phyloP scores from a whole-genome alignment of 2,329 filamentous ascomycete genomes.

The Ophiobolus disseminans region DNA sequence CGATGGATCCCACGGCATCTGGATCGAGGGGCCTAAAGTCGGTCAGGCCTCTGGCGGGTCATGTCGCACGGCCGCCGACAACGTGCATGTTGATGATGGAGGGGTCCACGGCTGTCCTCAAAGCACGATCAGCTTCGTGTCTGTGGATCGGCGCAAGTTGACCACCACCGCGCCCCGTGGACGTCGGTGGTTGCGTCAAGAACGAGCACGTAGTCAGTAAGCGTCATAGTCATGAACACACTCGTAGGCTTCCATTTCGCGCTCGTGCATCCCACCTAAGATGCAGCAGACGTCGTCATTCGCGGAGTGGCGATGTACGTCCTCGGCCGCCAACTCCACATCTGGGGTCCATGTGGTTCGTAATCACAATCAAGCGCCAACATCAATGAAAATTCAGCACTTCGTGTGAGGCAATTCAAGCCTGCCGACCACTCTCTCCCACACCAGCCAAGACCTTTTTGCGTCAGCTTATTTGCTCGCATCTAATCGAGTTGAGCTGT shows the following conservation, averaged over 20 bases:
- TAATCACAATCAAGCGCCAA: constrained; percentile 29
- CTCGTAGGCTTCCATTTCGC: constrained; percentile 1
- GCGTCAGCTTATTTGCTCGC: constrained; percentile 6
- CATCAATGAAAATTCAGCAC: constrained; percentile 12
- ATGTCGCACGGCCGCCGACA: constrained; percentile 20
- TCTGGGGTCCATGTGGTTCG: no score
- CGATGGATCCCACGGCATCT: constrained; percentile 24
- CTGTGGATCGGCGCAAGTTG: constrained; percentile 18
- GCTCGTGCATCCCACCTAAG: constrained; percentile 19
- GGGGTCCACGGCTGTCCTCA: constrained; percentile 9
- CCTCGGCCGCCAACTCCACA: constrained; percentile 20
- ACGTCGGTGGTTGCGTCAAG: constrained; percentile 12
- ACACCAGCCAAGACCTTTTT: constrained; percentile 10
- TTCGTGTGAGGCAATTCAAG: constrained; percentile 20
- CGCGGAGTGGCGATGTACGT: constrained; percentile 22
- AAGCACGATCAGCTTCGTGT: constrained; percentile 23
- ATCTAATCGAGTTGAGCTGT: constrained; percentile 4
- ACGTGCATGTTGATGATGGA: constrained; percentile 17
- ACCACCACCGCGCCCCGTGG: background rate
- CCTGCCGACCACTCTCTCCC: constrained; percentile 19
- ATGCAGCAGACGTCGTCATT: constrained; percentile 24
- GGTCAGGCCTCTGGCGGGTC: constrained; percentile 11
- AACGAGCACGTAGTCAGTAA: no score
- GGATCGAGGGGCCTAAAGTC: constrained; percentile 9
- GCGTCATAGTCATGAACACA: constrained; percentile 30